phyloP scores from a whole-genome alignment of 2,329 filamentous ascomycete genomes.

The Emergomyces pasteurianus region DNA sequence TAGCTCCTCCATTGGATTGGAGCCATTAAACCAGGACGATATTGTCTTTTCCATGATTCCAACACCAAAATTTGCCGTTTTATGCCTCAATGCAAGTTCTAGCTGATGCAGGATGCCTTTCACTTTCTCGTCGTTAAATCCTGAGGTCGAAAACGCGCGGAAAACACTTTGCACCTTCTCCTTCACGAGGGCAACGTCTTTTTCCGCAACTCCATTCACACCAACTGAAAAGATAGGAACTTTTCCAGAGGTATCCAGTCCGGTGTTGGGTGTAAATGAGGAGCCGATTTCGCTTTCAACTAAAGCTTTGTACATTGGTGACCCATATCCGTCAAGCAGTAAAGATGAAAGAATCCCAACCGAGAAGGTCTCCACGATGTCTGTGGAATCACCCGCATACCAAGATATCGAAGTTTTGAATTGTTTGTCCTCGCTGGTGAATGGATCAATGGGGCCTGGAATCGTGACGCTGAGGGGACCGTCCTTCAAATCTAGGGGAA shows the following conservation, averaged over 20 bases:
- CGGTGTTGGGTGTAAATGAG: conserved; percentile 89
- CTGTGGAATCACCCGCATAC: conserved; percentile 70
- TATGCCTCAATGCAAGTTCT: conserved; percentile 88
- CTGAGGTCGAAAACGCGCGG: conserved; percentile 55
- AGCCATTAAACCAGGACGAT: conserved; percentile 89
- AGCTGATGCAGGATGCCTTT: conserved; percentile 89
- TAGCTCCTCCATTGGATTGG: conserved; percentile 80
- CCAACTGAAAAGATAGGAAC: conserved; percentile 81
- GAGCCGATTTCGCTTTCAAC: conserved; percentile 84
- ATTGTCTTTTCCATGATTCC: conserved; percentile 78
- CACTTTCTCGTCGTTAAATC: conserved; percentile 82
- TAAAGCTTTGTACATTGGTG: conserved; percentile 76
- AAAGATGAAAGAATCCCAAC: conserved; percentile 70
- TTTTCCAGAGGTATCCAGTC: conserved; percentile 69
- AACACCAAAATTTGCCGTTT: conserved; percentile 91
- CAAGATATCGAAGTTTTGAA: conserved; percentile 91
- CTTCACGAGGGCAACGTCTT: conserved; percentile 66
- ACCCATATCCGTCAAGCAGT: conserved; percentile 88
- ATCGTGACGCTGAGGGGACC: conserved; percentile 61
- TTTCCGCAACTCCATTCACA: conserved; percentile 74
- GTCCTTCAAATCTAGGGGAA: conserved; percentile 57
- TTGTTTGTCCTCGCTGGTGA: conserved; percentile 76
- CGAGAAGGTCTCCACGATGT: conserved; percentile 81
- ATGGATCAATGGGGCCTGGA: conserved; percentile 70
- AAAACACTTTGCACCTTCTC: conserved; percentile 62